Conservation (phyloP, 1,139 yeast genomes). For the Yamadazyma triangularis region DNA sequence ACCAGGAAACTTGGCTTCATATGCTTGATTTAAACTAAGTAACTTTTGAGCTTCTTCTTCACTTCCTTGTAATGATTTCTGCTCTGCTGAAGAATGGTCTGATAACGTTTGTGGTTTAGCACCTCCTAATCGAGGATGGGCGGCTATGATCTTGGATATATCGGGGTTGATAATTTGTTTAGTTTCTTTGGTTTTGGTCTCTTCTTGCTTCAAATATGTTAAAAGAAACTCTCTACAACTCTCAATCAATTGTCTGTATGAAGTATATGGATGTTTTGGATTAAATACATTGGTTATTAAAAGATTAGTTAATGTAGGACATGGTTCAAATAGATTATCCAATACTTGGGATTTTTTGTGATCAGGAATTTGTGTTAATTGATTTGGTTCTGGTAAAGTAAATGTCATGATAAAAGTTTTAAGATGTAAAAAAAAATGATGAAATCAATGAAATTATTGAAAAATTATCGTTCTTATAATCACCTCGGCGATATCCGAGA, state of each 20-base stretch:
- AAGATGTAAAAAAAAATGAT: too few relatives aligned
- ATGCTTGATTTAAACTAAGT: slow-evolving; percentile 49
- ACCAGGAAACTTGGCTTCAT: slow-evolving; percentile 75
- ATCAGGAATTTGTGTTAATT: slow-evolving; percentile 14
- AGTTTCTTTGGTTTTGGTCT: slow-evolving; percentile 15
- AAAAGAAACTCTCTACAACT: slow-evolving; percentile 35
- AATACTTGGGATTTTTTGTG: slow-evolving; percentile 30
- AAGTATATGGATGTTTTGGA: slow-evolving; percentile 9
- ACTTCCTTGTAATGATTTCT: slow-evolving; percentile 50
- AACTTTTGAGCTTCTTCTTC: slow-evolving; percentile 49
- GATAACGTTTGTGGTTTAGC: slow-evolving; percentile 48
- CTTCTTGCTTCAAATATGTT: slow-evolving; percentile 21
- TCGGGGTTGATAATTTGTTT: slow-evolving; percentile 21
- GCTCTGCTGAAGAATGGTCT: slow-evolving; percentile 67
- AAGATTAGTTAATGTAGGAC: slow-evolving; percentile 46
- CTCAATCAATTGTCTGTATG: slow-evolving; percentile 53
- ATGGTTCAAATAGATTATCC: slow-evolving; percentile 64
- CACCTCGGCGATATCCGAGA: too few relatives aligned
- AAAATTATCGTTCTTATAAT: too few relatives aligned
- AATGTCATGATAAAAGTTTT: too few relatives aligned
- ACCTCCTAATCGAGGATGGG: slow-evolving; percentile 88
- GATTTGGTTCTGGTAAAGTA: slow-evolving; percentile 19
- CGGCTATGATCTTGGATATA: slow-evolving; percentile 57
- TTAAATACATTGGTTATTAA: slow-evolving; percentile 31
- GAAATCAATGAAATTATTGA: too few relatives aligned